These are phyloP conservation scores for Naematelia aurantialba DNA, from an alignment of 768 basidiomycete species.

Conservation along the genomic window DNA sequence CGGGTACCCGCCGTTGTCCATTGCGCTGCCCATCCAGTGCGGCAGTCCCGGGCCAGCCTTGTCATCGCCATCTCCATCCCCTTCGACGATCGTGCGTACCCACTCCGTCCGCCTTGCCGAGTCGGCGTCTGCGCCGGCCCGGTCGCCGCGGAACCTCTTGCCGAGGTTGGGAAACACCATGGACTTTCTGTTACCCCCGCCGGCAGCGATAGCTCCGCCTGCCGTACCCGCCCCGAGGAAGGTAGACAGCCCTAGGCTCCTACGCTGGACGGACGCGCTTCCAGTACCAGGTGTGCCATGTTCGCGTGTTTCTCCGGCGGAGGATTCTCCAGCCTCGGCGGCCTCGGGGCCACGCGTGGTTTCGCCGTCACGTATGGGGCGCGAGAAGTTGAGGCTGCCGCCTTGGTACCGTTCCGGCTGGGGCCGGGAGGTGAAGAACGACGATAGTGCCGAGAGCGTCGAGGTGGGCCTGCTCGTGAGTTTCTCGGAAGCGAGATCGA, in stretches of 20 bases:
- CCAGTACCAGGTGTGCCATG: too few species aligned
- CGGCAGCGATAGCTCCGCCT: too few species aligned
- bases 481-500: constrained; percentile 21
- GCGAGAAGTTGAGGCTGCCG: not conserved
- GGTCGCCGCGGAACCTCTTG: not conserved
- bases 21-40: not conserved
- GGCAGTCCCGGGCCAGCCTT: too few species aligned
- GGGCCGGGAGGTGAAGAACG: constrained; percentile 20
- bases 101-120: not conserved
- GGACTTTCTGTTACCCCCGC: too few species aligned
- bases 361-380: too few species aligned
- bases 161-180: not conserved
- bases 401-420: constrained; percentile 5
- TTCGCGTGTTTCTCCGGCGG: too few species aligned
- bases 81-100: not conserved
- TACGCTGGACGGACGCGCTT: too few species aligned
- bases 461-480: constrained; percentile 18
- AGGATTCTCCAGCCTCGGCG: too few species aligned
- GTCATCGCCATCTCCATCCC: not conserved
- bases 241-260: too few species aligned
- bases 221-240: too few species aligned
- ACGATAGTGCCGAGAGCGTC: constrained; percentile 21
- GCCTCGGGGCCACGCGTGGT: too few species aligned
- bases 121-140: not conserved
- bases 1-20: too few species aligned